Base-by-base conservation (phyloP, 164 flowering plant genomes). In the Tetracentron sinense region DNA sequence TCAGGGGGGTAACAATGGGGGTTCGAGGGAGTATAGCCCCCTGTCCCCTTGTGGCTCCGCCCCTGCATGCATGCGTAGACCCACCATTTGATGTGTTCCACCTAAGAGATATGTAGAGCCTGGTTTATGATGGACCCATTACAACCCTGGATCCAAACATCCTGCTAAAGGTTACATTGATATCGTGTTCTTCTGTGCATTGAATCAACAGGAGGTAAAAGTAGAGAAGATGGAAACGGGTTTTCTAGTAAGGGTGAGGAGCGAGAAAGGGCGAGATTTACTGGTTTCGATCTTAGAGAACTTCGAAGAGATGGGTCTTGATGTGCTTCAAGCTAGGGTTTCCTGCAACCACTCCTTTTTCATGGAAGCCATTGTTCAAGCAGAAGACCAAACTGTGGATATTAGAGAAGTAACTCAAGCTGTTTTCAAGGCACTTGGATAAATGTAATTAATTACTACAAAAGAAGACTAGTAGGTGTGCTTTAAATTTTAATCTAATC, bases 301-400 rank as follows among this genome's bases (percentile, higher is more conserved):
- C 2, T 78, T 86, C 51, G 88, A 86, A 7, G 68, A 75, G 25
- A 69, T 77, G 80, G 79, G 82, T 23, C 64, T 83, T n/a, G 61
- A 70, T 63, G 84, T 86, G 22, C 14, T 78, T 28, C 85, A 81
- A 59, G 85, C 85, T 22, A 81, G 63, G 30, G 85, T 80, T 51
- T 74, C 85, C 21, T 71, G 83, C 75, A 69, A 60, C 54, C 28
- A 62, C 46, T 64, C 20, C 27, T 87, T 84, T 50, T 64, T 58
- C 48, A 78, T 87, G 86, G 89, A 83, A 74, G 88, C 83, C 52
- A 72, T 77, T 42, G 75, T 60, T 21, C 76, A 69, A 72, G 73
- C 72, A 54, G 66, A 63, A 48, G 61, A 35, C 35, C 56, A 65
- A 48, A 62, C 71, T 33, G 7, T 75, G 68, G 78, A 76, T 56